A percentile compares a stretch with the other conserved stretches of the same genome.
Conservation (phyloP, 2,329 filamentous ascomycete species). For the Diaporthe amygdali region DNA sequence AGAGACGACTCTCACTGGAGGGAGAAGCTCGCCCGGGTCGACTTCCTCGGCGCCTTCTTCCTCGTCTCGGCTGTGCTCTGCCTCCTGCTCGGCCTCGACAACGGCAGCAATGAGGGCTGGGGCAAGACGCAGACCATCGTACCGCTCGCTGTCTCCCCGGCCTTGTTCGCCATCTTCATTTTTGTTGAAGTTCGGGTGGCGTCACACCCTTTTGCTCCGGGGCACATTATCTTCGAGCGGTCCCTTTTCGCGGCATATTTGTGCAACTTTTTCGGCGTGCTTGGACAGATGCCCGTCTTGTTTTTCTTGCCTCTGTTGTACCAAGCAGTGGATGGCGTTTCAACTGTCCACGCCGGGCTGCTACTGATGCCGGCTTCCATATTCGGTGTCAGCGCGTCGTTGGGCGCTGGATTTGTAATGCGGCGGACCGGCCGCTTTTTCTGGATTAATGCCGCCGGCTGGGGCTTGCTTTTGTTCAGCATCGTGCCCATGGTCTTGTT, state of each 20-base stretch:
- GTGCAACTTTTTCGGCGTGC: slow-evolving; percentile 75
- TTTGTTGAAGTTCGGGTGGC: slow-evolving; percentile 72
- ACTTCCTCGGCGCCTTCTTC: slow-evolving; percentile 34
- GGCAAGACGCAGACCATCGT: slow-evolving; percentile 60
- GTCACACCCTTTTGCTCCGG: slow-evolving; percentile 74
- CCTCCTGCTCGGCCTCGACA: slow-evolving; percentile 73
- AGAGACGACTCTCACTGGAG: slow-evolving; percentile 66
- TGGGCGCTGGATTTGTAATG: slow-evolving; percentile 71
- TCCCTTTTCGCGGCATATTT: slow-evolving; percentile 71
- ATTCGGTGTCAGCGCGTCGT: slow-evolving; percentile 63
- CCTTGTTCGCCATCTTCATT: slow-evolving; percentile 70
- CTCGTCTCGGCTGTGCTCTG: slow-evolving; percentile 41
- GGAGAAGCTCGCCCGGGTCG: slow-evolving; percentile 50
- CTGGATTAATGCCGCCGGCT: slow-evolving; percentile 66
- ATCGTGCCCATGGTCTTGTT: slow-evolving; percentile 61
- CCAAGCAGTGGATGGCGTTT: slow-evolving; percentile 71
- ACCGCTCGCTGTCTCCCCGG: slow-evolving; percentile 58
- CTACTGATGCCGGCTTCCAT: slow-evolving; percentile 71
- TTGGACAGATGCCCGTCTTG: slow-evolving; percentile 58
- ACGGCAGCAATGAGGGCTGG: slow-evolving; percentile 77
- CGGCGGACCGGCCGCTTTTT: slow-evolving; percentile 75
- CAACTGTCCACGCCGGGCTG: slow-evolving; percentile 67
- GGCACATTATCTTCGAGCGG: slow-evolving; percentile 72
- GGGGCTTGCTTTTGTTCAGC: slow-evolving; percentile 58
- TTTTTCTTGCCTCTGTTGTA: slow-evolving; percentile 83